Percentiles rank a stretch among this genome's conserved stretches.
Conservation (phyloP, 768 basidiomycete species). For the Amanita rubescens region DNA sequence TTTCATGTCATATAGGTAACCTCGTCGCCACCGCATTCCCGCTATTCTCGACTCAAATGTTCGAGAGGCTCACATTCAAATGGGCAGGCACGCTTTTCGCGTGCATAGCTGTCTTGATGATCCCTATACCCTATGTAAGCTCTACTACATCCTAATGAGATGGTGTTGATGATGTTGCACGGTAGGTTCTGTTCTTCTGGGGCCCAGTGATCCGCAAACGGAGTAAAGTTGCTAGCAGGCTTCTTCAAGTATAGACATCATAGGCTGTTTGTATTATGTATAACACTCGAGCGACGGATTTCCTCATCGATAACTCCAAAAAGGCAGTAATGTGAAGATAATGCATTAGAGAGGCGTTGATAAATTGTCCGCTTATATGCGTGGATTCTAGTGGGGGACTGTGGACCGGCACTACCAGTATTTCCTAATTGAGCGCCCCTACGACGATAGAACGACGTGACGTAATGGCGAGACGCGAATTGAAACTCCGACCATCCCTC, state of each 20-base stretch:
- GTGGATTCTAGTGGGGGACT: too few species aligned
- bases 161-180: neutral
- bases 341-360: too few species aligned
- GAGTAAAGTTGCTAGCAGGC: conserved; percentile 34
- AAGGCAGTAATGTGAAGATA: too few species aligned
- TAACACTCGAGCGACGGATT: too few species aligned
- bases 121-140: conserved; percentile 56
- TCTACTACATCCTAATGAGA: neutral
- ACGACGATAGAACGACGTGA: too few species aligned
- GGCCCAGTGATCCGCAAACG: conserved; percentile 31
- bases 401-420: too few species aligned
- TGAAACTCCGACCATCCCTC: too few species aligned
- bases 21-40: conserved; percentile 47
- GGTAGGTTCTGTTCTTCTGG: conserved; percentile 34
- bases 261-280: too few species aligned
- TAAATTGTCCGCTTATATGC: too few species aligned
- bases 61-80: conserved; percentile 42
- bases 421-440: too few species aligned
- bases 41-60: conserved; percentile 58
- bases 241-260: conserved; percentile 24
- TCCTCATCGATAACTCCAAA: too few species aligned
- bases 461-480: neutral
- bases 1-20: conserved; percentile 33
- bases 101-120: conserved; percentile 42
- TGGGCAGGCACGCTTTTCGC: conserved; percentile 58